Evolutionary conservation across 345 rosid species (phyloP).

Genomic region (Microthlaspi erraticum): DNA sequence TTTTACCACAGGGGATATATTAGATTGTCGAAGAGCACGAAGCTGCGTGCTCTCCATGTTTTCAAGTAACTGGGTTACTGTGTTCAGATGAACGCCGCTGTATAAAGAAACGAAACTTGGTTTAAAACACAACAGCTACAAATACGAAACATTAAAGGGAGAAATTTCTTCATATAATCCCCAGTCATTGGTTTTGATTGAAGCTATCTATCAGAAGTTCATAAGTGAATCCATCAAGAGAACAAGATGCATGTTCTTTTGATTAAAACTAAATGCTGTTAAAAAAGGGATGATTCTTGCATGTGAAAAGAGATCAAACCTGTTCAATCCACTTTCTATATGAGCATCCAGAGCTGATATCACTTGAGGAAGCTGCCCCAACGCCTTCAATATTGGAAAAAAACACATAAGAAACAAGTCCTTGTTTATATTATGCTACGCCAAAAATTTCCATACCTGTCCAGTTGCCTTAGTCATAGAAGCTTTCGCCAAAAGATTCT

Average conservation of each 20-base stretch:
- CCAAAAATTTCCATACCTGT: constrained; percentile 53
- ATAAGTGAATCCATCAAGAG: background rate
- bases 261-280: background rate
- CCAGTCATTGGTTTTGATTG: background rate
- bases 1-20: constrained; percentile 31
- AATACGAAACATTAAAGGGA: background rate
- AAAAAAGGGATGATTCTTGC: background rate
- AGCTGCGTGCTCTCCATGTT: constrained; percentile 47
- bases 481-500: constrained; percentile 76
- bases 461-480: constrained; percentile 73
- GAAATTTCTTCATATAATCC: constrained; percentile 2
- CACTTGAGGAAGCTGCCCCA: constrained; percentile 83
- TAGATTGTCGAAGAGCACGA: constrained; percentile 45
- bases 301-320: constrained; percentile 48
- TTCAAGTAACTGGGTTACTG: constrained; percentile 46
- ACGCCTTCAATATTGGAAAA: constrained; percentile 46
- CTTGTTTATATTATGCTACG: background rate
- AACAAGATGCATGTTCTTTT: background rate
- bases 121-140: constrained; percentile 22
- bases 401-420: background rate
- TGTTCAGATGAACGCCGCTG: constrained; percentile 41
- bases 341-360: constrained; percentile 82
- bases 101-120: background rate
- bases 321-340: constrained; percentile 71
- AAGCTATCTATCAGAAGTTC: constrained; percentile 1